Percentiles rank a stretch among this genome's conserved stretches.
These are phyloP conservation scores for Parachaetomium inaequale DNA, from an alignment of 495 filamentous ascomycete species.

Conservation along the genomic window DNA sequence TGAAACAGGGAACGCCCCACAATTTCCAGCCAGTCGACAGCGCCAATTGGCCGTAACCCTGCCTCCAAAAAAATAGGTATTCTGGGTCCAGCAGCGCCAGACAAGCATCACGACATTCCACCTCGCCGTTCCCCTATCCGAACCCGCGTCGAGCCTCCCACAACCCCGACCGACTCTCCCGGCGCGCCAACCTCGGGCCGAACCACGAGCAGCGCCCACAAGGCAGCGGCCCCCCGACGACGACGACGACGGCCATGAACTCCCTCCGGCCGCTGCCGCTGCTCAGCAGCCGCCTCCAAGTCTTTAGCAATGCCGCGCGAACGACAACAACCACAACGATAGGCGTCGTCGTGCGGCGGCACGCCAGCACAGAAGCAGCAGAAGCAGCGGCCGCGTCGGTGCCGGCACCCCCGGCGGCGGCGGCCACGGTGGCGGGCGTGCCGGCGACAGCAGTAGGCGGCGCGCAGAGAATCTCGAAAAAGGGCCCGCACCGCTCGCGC, in stretches of 20 bases:
- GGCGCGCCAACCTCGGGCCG: background rate
- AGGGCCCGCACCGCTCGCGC: background rate
- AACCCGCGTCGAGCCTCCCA: conserved; percentile 4
- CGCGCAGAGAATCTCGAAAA: conserved; percentile 16
- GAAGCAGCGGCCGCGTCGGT: background rate
- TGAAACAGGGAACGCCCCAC: conserved; percentile 12
- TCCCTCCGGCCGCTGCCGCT: conserved; percentile 9
- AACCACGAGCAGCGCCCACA: background rate
- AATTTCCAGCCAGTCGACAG: conserved; percentile 16
- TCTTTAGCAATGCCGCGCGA: conserved; percentile 1
- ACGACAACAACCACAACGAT: conserved; percentile 1
- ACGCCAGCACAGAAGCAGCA: conserved; percentile 8
- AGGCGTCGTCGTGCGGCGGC: conserved; percentile 17
- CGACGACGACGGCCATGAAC: conserved; percentile 13
- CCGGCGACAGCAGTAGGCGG: conserved; percentile 3
- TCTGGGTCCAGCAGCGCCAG: conserved; percentile 12
- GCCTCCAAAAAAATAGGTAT: conserved; percentile 33
- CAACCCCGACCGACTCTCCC: background rate
- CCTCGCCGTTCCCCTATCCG: conserved; percentile 4
- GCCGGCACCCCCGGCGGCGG: background rate
- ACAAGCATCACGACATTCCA: conserved; percentile 7
- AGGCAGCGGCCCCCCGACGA: background rate
- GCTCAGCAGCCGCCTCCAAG: conserved; percentile 12
- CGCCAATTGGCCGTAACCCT: conserved; percentile 18
- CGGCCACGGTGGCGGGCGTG: background rate